Evolutionary conservation across 2,329 filamentous ascomycete genomes (phyloP).

Genomic region (Intubia oerlemansii): DNA sequence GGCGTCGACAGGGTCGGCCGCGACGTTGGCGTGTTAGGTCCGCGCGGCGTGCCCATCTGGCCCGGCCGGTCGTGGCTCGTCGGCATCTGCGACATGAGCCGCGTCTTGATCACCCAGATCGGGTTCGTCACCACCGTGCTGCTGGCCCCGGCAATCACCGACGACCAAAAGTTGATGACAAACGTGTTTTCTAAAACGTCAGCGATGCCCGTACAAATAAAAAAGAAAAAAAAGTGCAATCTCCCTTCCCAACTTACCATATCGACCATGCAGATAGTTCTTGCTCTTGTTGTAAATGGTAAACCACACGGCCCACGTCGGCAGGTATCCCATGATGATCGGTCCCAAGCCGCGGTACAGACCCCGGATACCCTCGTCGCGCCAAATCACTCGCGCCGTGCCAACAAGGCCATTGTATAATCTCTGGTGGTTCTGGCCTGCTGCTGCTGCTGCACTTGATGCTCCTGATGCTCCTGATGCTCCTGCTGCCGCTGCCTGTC

Average conservation of each 20-base stretch:
- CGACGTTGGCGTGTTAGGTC: conserved; percentile 25
- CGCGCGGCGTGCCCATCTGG: neutral
- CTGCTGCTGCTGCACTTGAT: neutral
- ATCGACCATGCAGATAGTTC: too few species aligned
- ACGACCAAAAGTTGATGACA: conserved; percentile 69
- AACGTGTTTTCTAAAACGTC: conserved; percentile 57
- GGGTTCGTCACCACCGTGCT: conserved; percentile 91
- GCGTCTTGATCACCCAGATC: conserved; percentile 98
- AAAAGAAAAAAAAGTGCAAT: neutral
- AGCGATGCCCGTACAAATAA: neutral
- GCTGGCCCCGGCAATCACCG: conserved; percentile 73
- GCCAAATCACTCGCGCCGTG: conserved; percentile 69
- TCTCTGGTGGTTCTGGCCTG: conserved; percentile 21
- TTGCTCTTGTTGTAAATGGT: conserved; percentile 38
- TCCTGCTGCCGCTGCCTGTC: conserved; percentile 16
- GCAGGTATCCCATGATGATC: conserved; percentile 86
- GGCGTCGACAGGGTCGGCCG: conserved; percentile 38
- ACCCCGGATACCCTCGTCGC: conserved; percentile 69
- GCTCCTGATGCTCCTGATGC: neutral
- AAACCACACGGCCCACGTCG: conserved; percentile 97
- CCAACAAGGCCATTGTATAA: conserved; percentile 76
- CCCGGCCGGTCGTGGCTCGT: conserved; percentile 10
- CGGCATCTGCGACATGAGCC: conserved; percentile 77
- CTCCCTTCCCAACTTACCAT: too few species aligned
- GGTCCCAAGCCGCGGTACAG: conserved; percentile 87